These are phyloP conservation scores for Fusarium sp. DNA, from an alignment of 2,329 filamentous ascomycete genomes.

Conservation along the genomic window DNA sequence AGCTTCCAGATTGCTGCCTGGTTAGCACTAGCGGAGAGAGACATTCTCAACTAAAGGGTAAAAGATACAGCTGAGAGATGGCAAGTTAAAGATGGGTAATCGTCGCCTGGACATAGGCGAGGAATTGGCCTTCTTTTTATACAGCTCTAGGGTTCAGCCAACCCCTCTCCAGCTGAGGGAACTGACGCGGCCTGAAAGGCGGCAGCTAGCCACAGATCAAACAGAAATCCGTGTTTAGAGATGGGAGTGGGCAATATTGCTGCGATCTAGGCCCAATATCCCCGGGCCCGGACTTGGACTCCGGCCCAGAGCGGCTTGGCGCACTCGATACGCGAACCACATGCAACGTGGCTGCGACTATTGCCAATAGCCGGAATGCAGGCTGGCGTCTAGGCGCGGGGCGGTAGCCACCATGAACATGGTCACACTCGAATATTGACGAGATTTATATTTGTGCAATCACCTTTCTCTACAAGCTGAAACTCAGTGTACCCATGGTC, in stretches of 20 bases:
- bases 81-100: neutral
- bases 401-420: neutral
- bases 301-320: neutral
- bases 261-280: neutral
- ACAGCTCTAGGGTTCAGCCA: neutral
- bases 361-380: neutral
- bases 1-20: constrained; percentile 34
- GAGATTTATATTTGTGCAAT: neutral
- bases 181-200: neutral
- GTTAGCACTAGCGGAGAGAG: neutral
- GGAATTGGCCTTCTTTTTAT: neutral
- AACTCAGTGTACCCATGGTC: neutral
- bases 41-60: neutral
- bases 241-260: neutral
- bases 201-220: neutral
- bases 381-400: neutral
- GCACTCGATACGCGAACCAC: neutral
- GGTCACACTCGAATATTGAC: neutral
- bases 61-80: no score
- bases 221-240: neutral
- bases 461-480: neutral
- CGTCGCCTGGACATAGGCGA: rapidly evolving
- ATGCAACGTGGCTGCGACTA: neutral
- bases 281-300: neutral
- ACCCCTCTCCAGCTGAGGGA: neutral